These are phyloP conservation scores for Stereum hirsutum DNA, from an alignment of 1,284 basidiomycete species.

Conservation along the genomic window DNA sequence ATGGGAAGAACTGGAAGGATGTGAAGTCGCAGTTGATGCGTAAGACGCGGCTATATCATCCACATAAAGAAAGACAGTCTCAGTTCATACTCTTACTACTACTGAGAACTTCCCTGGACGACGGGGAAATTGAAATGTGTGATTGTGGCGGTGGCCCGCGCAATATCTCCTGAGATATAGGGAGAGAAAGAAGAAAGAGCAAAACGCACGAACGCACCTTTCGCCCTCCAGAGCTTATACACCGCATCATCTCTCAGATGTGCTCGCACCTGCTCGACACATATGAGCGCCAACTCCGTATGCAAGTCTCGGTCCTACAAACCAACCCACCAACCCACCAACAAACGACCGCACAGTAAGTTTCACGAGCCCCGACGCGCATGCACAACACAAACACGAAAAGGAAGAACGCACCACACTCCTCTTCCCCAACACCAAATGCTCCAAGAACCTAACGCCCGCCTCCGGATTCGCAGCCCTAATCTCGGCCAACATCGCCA, in stretches of 20 bases:
- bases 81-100: too few relatives aligned
- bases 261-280: constrained; percentile 43
- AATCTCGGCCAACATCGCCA: constrained; percentile 44
- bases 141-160: not conserved
- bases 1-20: constrained; percentile 15
- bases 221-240: constrained; percentile 63
- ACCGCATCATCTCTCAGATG: constrained; percentile 38
- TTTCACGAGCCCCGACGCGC: too few relatives aligned
- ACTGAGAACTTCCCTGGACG: too few relatives aligned
- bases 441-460: constrained; percentile 69
- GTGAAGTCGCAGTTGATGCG: constrained; percentile 24
- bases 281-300: constrained; percentile 45
- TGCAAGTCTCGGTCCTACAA: constrained; percentile 49
- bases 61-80: too few relatives aligned
- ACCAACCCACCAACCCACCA: constrained; percentile 1
- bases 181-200: not conserved
- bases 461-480: constrained; percentile 44
- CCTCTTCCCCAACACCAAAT: constrained; percentile 65
- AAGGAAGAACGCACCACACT: constrained; percentile 35
- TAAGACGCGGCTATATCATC: constrained; percentile 43
- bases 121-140: not conserved
- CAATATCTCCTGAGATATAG: not conserved
- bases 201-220: constrained; percentile 33
- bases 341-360: too few relatives aligned
- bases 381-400: not conserved